Percentiles rank a stretch among this genome's conserved stretches.
These are phyloP conservation scores for Chrysochromulina tobinii DNA, from an alignment of 78 protist species.

Conservation along the genomic window DNA sequence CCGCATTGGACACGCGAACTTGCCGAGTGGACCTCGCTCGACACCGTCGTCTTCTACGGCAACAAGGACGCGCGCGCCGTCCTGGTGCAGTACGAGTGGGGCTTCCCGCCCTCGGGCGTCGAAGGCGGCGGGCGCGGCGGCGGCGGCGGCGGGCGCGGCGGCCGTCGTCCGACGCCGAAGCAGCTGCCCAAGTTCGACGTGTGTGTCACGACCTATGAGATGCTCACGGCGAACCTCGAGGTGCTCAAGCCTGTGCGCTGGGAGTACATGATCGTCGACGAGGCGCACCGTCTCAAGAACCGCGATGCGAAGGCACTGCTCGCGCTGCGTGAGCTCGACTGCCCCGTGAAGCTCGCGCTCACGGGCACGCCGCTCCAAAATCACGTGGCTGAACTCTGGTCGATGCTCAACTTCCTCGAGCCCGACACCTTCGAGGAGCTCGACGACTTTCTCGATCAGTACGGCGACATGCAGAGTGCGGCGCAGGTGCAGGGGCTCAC, in stretches of 20 bases:
- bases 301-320: neutral
- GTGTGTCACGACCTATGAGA: constrained; percentile 63
- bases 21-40: constrained; percentile 50
- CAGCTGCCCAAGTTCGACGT: constrained; percentile 34
- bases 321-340: no score
- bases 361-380: constrained; percentile 77
- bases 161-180: neutral
- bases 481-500: constrained; percentile 56
- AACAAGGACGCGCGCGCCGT: constrained; percentile 24
- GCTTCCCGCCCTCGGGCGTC: neutral
- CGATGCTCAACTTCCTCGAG: constrained; percentile 28
- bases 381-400: constrained; percentile 53
- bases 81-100: constrained; percentile 66
- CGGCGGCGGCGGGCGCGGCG: constrained; percentile 4
- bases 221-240: constrained; percentile 26
- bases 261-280: constrained; percentile 54
- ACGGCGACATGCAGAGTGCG: constrained; percentile 24
- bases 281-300: constrained; percentile 74
- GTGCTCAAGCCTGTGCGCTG: neutral
- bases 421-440: neutral
- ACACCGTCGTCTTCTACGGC: constrained; percentile 67
- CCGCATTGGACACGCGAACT: constrained; percentile 47
- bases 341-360: constrained; percentile 5
- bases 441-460: neutral
- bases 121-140: neutral